Percentiles rank a stretch among this genome's conserved stretches.
Evolutionary conservation across 75 land plant genomes (phyloP).

Genomic region (Azolla pinnata): DNA sequence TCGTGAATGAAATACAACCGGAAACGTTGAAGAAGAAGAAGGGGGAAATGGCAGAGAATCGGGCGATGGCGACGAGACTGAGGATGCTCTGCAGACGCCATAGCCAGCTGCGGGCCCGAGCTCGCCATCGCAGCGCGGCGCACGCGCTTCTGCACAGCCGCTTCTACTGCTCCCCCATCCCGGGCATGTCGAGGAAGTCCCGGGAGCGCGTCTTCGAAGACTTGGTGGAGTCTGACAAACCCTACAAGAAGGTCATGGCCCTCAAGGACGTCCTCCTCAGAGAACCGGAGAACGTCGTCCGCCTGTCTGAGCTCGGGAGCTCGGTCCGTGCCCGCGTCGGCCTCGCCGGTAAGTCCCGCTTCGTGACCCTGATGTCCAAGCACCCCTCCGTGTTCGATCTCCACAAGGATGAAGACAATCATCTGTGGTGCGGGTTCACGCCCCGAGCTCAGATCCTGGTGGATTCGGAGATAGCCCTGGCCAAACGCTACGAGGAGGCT

Average conservation of each 20-base stretch:
- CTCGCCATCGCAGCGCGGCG: no score
- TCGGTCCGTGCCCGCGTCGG: constrained; percentile 34
- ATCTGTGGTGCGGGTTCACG: constrained; percentile 28
- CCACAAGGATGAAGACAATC: constrained; percentile 35
- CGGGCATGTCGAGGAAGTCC: not conserved
- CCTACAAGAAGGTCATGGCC: constrained; percentile 45
- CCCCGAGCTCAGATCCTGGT: constrained; percentile 41
- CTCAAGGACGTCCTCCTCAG: constrained; percentile 53
- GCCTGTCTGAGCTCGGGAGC: constrained; percentile 45
- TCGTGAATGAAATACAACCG: no score
- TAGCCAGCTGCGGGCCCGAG: no score
- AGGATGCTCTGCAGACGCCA: no score
- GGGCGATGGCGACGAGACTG: no score
- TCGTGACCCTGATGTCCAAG: constrained; percentile 47
- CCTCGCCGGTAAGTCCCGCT: constrained; percentile 25
- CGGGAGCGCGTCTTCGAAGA: constrained; percentile 24
- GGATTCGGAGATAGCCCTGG: constrained; percentile 26
- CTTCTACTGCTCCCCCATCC: no score
- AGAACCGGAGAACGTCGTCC: constrained; percentile 51
- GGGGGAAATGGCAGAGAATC: no score
- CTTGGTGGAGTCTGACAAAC: constrained; percentile 54
- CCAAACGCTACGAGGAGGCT: constrained; percentile 4
- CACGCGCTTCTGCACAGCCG: no score
- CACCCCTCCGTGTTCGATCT: constrained; percentile 53
- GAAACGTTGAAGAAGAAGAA: no score